phyloP scores from a whole-genome alignment of 495 filamentous ascomycete genomes.

The Tuber melanosporum region DNA sequence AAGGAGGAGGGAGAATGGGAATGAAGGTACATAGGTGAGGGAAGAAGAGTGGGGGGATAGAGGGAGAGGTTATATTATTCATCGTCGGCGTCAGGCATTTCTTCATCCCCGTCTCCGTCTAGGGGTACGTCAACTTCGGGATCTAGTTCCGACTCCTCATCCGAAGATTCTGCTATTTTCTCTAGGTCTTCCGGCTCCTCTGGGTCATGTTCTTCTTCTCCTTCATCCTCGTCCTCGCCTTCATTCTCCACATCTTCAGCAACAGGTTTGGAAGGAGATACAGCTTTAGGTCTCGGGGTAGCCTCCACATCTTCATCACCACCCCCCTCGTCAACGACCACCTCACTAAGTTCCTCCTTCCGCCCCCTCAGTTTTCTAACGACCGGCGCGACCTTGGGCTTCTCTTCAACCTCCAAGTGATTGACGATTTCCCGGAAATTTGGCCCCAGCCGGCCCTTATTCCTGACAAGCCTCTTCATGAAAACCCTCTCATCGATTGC shows the following conservation, averaged over 20 bases:
- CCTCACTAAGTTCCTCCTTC: slow-evolving; percentile 43
- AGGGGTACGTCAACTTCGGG: slow-evolving; percentile 30
- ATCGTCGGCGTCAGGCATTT: slow-evolving; percentile 31
- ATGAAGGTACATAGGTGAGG: slow-evolving; percentile 3
- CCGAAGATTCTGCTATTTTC: slow-evolving; percentile 13
- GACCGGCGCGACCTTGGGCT: slow-evolving; percentile 47
- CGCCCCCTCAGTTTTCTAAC: slow-evolving; percentile 48
- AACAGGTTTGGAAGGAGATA: background rate
- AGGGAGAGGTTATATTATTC: slow-evolving; percentile 18
- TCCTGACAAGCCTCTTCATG: slow-evolving; percentile 57
- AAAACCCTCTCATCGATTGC: slow-evolving; percentile 62
- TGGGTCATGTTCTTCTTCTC: slow-evolving; percentile 45
- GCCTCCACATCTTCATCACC: slow-evolving; percentile 48
- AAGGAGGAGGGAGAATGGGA: background rate
- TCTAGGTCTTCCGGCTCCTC: slow-evolving; percentile 26
- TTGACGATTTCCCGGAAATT: slow-evolving; percentile 73
- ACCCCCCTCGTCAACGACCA: slow-evolving; percentile 44
- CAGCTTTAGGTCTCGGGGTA: slow-evolving; percentile 42
- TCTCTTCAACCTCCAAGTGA: slow-evolving; percentile 59
- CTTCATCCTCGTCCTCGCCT: slow-evolving; percentile 51
- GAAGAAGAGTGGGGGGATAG: slow-evolving; percentile 15
- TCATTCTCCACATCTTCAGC: slow-evolving; percentile 37
- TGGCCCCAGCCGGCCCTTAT: slow-evolving; percentile 59
- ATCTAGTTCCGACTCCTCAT: slow-evolving; percentile 34
- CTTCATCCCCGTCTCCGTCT: slow-evolving; percentile 27